Evolutionary conservation across 805 yeast genomes (phyloP).

Genomic region (Metschnikowia aberdeeniae): DNA sequence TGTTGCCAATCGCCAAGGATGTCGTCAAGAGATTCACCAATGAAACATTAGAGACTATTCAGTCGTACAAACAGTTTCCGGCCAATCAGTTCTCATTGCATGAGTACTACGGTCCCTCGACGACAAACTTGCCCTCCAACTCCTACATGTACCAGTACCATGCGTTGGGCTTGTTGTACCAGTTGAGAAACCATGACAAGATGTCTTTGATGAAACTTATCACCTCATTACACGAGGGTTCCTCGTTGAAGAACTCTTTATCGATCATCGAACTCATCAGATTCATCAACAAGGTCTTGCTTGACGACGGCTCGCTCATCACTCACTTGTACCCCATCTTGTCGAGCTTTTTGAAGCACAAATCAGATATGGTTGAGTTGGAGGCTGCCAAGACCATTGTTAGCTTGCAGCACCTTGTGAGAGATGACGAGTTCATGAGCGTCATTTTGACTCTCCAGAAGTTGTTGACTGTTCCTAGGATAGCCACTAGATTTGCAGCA

Average conservation of each 20-base stretch:
- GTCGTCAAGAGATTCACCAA: slow-evolving; percentile 91
- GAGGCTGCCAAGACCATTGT: slow-evolving; percentile 84
- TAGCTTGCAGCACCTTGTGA: slow-evolving; percentile 47
- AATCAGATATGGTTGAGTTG: slow-evolving; percentile 83
- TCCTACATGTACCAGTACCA: slow-evolving; percentile 90
- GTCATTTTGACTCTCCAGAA: slow-evolving; percentile 74
- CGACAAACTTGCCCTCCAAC: slow-evolving; percentile 55
- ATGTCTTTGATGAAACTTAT: slow-evolving; percentile 91
- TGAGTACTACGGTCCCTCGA: slow-evolving; percentile 52
- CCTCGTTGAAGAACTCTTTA: slow-evolving; percentile 68
- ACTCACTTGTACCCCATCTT: slow-evolving; percentile 61
- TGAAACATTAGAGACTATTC: slow-evolving; percentile 89
- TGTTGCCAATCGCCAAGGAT: slow-evolving; percentile 84
- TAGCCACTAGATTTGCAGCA: slow-evolving; percentile 88
- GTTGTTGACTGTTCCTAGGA: slow-evolving; percentile 81
- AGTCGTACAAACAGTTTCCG: slow-evolving; percentile 54
- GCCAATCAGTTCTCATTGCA: slow-evolving; percentile 47
- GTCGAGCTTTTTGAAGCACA: slow-evolving; percentile 68
- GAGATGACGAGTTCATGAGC: slow-evolving; percentile 60
- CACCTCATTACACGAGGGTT: slow-evolving; percentile 63
- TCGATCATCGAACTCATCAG: slow-evolving; percentile 85
- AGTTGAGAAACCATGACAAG: slow-evolving; percentile 83
- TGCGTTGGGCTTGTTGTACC: slow-evolving; percentile 86
- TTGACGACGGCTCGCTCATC: slow-evolving; percentile 65
- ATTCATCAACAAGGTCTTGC: slow-evolving; percentile 66